Evolutionary conservation across 805 yeast genomes (phyloP).

Genomic region (Pichia kluyveri): DNA sequence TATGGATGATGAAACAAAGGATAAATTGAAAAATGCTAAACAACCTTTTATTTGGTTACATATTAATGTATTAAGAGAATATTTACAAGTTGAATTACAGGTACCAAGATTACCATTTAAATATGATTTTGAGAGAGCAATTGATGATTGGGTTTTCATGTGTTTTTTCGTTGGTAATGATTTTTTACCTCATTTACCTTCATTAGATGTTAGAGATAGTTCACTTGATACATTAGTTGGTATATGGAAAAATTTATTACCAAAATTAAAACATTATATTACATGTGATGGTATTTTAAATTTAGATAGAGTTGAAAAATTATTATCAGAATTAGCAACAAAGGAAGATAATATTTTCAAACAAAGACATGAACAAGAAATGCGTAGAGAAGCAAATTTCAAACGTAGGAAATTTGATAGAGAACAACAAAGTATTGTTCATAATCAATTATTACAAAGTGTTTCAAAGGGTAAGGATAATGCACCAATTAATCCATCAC

Average conservation of each 20-base stretch:
- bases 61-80: slow-evolving; percentile 78
- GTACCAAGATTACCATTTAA: slow-evolving; percentile 62
- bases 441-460: slow-evolving; percentile 36
- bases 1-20: slow-evolving; percentile 53
- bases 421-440: slow-evolving; percentile 37
- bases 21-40: slow-evolving; percentile 35
- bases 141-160: slow-evolving; percentile 98
- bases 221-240: slow-evolving; percentile 75
- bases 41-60: slow-evolving; percentile 95
- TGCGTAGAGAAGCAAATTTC: slow-evolving; percentile 54
- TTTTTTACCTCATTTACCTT: slow-evolving; percentile 93
- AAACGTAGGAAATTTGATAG: slow-evolving; percentile 46
- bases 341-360: slow-evolving; percentile 76
- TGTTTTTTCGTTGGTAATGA: slow-evolving; percentile 98
- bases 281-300: slow-evolving; percentile 86
- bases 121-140: slow-evolving; percentile 88
- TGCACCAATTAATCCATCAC: slow-evolving; percentile 62
- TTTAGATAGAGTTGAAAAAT: slow-evolving; percentile 62
- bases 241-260: slow-evolving; percentile 74
- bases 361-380: slow-evolving; percentile 58
- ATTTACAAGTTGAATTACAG: slow-evolving; percentile 70
- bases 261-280: slow-evolving; percentile 62
- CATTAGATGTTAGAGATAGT: slow-evolving; percentile 89
- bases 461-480: slow-evolving; percentile 67
- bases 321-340: slow-evolving; percentile 54